Percentiles rank a stretch among this genome's conserved stretches.
These are phyloP conservation scores for Exophiala bonariae DNA, from an alignment of 2,329 filamentous ascomycete genomes.

Conservation along the genomic window DNA sequence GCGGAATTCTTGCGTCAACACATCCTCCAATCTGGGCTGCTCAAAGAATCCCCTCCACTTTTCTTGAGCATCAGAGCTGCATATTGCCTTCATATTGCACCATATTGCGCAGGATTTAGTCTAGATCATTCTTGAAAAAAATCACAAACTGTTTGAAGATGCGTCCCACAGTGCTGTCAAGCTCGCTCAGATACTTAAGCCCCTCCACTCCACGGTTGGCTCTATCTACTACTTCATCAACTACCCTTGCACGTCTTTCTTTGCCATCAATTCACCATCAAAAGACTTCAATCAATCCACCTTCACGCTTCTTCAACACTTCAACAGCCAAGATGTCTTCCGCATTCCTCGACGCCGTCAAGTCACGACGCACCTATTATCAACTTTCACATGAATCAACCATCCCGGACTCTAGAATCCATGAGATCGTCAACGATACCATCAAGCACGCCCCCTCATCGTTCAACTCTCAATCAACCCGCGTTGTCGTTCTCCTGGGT, in stretches of 20 bases:
- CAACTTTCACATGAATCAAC: conserved; percentile 19
- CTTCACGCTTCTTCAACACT: neutral
- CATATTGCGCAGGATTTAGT: neutral
- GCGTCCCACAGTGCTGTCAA: neutral
- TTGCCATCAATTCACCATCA: neutral
- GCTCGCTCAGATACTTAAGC: conserved; percentile 7
- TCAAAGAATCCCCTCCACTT: neutral
- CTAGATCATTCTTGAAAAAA: neutral
- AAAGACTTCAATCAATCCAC: neutral
- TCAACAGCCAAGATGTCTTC: conserved; percentile 13
- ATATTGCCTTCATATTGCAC: neutral
- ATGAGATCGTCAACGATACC: conserved; percentile 20
- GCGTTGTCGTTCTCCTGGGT: conserved; percentile 75
- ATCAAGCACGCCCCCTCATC: conserved; percentile 58
- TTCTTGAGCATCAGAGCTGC: neutral
- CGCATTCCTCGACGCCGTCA: conserved; percentile 15
- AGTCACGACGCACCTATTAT: conserved; percentile 24
- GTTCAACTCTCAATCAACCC: conserved; percentile 87
- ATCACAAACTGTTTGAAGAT: neutral
- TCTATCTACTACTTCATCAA: neutral
- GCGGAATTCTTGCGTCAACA: conserved; percentile 1
- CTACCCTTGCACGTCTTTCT: neutral
- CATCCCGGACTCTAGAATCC: conserved; percentile 23
- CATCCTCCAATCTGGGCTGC: neutral
- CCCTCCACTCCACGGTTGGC: neutral